A percentile compares a stretch with the other conserved stretches of the same genome.
These are phyloP conservation scores for Uromyces viciae-fabae DNA, from an alignment of 1,284 basidiomycete genomes.

Conservation along the genomic window DNA sequence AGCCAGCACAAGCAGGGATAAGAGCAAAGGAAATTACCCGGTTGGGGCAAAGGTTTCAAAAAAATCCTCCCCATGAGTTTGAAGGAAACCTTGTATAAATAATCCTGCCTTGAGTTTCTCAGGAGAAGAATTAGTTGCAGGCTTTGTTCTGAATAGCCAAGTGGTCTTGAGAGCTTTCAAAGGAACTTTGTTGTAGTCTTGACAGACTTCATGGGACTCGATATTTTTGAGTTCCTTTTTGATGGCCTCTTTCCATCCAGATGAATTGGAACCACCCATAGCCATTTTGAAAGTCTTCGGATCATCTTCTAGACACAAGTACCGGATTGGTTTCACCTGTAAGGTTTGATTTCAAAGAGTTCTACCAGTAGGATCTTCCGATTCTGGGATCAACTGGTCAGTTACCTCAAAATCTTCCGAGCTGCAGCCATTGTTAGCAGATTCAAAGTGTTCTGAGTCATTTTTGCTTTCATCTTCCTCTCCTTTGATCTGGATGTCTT, in stretches of 20 bases:
- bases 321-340: background rate
- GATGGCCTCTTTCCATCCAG: background rate
- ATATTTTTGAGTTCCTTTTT: background rate
- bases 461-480: too few species aligned
- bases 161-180: conserved; percentile 48
- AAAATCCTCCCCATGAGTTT: conserved; percentile 58
- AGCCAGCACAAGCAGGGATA: conserved; percentile 56
- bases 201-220: background rate
- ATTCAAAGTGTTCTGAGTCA: too few species aligned
- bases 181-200: background rate
- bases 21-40: conserved; percentile 55
- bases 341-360: background rate
- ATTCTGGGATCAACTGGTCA: background rate
- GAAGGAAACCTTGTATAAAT: conserved; percentile 58
- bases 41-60: too few species aligned
- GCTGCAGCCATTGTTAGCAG: background rate
- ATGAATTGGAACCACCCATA: background rate
- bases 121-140: conserved; percentile 50
- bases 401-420: background rate
- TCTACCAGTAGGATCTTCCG: background rate
- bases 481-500: background rate
- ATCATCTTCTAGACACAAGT: background rate
- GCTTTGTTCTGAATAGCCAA: conserved; percentile 57
- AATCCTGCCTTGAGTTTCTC: conserved; percentile 56
- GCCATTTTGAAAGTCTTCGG: background rate